phyloP scores from a whole-genome alignment of 495 filamentous ascomycete species.

The Niebla homalea region DNA sequence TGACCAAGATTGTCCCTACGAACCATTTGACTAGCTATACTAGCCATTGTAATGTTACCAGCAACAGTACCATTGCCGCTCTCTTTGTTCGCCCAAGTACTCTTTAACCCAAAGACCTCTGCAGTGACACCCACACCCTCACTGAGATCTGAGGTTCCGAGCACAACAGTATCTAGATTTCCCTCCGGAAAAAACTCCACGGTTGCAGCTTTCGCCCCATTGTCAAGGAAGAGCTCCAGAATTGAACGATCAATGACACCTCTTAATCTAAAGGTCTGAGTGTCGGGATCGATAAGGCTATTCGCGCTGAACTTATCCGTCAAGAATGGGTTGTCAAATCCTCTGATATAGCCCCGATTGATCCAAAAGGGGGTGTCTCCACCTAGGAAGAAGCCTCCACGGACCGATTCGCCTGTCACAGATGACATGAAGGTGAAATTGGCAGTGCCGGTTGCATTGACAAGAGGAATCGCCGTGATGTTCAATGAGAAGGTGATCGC shows the following conservation, averaged over 20 bases:
- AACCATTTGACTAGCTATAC: slow-evolving; percentile 4
- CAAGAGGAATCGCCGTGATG: slow-evolving; percentile 26
- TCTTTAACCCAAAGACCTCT: slow-evolving; percentile 29
- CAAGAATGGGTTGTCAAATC: slow-evolving; percentile 38
- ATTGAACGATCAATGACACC: slow-evolving; percentile 38
- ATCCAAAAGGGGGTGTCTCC: slow-evolving; percentile 36
- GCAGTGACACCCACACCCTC: slow-evolving; percentile 24
- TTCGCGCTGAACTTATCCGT: slow-evolving; percentile 33
- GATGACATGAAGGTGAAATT: slow-evolving; percentile 40
- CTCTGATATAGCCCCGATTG: slow-evolving; percentile 27
- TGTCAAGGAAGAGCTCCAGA: slow-evolving; percentile 36
- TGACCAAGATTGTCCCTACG: slow-evolving; percentile 14
- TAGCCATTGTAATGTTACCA: not conserved
- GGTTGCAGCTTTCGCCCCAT: slow-evolving; percentile 30
- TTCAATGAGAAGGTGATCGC: slow-evolving; percentile 35
- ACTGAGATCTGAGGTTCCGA: slow-evolving; percentile 26
- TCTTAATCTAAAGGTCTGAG: slow-evolving; percentile 21
- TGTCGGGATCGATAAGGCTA: slow-evolving; percentile 21
- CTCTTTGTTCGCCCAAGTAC: slow-evolving; percentile 24
- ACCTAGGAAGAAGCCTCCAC: slow-evolving; percentile 32
- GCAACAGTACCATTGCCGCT: slow-evolving; percentile 12
- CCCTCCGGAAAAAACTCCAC: slow-evolving; percentile 31
- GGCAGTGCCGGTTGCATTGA: slow-evolving; percentile 25
- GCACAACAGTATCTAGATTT: slow-evolving; percentile 26
- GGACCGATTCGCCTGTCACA: slow-evolving; percentile 30